Base-by-base conservation (phyloP, 2,329 filamentous ascomycete species). In the Alternaria novae-zelandiae region DNA sequence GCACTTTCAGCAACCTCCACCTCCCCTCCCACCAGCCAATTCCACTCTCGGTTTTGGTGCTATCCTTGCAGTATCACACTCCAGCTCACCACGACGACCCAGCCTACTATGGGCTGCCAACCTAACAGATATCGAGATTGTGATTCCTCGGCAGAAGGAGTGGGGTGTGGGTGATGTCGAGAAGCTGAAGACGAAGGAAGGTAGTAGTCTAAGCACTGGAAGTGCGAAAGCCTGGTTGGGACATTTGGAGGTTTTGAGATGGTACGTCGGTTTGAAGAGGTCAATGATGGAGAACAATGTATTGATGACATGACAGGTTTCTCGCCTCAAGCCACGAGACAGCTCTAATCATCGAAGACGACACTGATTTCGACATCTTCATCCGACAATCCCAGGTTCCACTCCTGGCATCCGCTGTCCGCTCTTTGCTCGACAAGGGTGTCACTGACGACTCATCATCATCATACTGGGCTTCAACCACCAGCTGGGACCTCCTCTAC, bases 191-290 rank as follows among this genome's bases (percentile, higher is more conserved):
- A 65, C 72, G 5, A 66, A 68, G 3, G 64, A 75, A 15, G 54
- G 61, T 6, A 79, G 73, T 17, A 70, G 44, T 2, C 76, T 82
- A 17, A 74, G 67, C n/a, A 73, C 67, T 32, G 81, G 80, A 9
- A 79, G 76, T 44, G 78, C 78, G 1, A 50, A 80, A 61, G 81
- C 81, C 13, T 82, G 81, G 81, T 68, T 82, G 56, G 79, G 79
- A 21, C 81, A 83, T 66, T 67, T 81, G 44, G 75, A 79, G 58
- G 78, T 76, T 4, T 61, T 83, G 49, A 73, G 65, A 61, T 78
- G 74, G 76, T 77, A 67, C 44, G 65, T 61, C 8, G 5, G 9
- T 23, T n/a, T 28, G 5, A 25, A 9, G 5, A 12, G 11, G 10
- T 10, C 20, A 15, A n/a, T 11, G 21, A 43, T 12, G 3, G 3